phyloP scores from a whole-genome alignment of 352 stramenopile genomes.

The Phytophthora multivora region DNA sequence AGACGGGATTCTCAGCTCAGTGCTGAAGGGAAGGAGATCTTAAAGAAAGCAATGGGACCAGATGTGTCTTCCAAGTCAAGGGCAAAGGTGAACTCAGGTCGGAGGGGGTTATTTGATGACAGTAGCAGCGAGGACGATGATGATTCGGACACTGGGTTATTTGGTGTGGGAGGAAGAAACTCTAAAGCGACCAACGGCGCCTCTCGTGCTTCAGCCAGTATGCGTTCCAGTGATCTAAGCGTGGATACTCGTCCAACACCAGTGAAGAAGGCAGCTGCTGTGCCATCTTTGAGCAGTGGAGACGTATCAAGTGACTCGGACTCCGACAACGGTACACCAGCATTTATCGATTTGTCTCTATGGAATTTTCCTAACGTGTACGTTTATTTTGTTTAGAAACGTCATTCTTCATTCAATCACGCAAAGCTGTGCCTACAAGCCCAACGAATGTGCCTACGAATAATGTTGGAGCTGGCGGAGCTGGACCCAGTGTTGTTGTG shows the following conservation, averaged over 20 bases:
- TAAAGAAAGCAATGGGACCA: conserved; percentile 62
- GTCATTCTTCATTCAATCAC: conserved; percentile 31
- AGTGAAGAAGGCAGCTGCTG: conserved; percentile 16
- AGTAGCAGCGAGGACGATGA: conserved; percentile 65
- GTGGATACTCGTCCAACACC: conserved; percentile 6
- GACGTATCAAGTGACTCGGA: conserved; percentile 39
- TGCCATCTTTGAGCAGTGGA: conserved; percentile 22
- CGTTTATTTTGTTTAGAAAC: conserved; percentile 16
- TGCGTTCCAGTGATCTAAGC: conserved; percentile 30
- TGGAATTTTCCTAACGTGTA: conserved; percentile 7
- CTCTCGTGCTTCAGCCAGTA: conserved; percentile 13
- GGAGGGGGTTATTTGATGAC: conserved; percentile 82
- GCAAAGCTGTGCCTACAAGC: conserved; percentile 23
- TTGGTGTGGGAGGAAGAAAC: conserved; percentile 37
- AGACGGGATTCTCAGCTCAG: conserved; percentile 77
- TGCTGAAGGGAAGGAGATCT: conserved; percentile 75
- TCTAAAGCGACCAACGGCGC: conserved; percentile 20
- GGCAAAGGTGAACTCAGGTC: conserved; percentile 32
- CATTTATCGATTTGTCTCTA: background rate
- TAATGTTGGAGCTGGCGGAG: conserved; percentile 25
- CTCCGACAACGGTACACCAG: conserved; percentile 32
- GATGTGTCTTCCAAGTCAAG: conserved; percentile 26
- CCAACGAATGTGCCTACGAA: conserved; percentile 21
- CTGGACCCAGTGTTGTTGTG: conserved; percentile 44
- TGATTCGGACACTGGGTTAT: conserved; percentile 55